phyloP scores from a whole-genome alignment of 2,329 filamentous ascomycete species.

The Xylaria sp. region DNA sequence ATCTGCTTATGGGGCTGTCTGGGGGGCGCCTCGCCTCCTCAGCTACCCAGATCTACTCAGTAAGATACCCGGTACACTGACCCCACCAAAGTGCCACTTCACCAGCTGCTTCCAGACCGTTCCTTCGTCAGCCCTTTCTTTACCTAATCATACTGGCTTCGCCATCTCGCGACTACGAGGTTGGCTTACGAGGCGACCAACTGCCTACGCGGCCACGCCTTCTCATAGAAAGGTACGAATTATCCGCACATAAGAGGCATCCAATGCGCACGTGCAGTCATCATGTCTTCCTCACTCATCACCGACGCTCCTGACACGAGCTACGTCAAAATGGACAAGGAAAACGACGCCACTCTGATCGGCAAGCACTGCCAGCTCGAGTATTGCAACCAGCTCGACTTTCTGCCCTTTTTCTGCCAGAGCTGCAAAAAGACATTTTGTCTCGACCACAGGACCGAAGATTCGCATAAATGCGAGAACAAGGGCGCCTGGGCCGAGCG shows the following conservation, averaged over 20 bases:
- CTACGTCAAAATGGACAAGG: conserved; percentile 75
- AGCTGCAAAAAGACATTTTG: conserved; percentile 87
- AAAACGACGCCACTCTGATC: conserved; percentile 78
- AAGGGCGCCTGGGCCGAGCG: conserved; percentile 67
- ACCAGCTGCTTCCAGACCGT: conserved; percentile 36
- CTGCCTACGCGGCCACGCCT: conserved; percentile 27
- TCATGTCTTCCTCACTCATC: conserved; percentile 60
- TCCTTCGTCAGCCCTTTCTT: conserved; percentile 18
- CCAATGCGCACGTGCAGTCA: conserved; percentile 10
- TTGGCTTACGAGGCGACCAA: conserved; percentile 34
- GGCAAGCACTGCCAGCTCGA: conserved; percentile 89
- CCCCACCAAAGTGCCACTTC: background rate
- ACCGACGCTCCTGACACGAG: conserved; percentile 53
- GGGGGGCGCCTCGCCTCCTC: too few relatives aligned
- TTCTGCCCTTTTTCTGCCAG: conserved; percentile 92
- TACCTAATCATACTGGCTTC: conserved; percentile 32
- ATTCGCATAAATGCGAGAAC: conserved; percentile 71
- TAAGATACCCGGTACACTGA: too few relatives aligned
- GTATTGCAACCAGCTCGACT: conserved; percentile 94
- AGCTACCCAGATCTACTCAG: too few relatives aligned
- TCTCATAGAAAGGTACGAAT: background rate
- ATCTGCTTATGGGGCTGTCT: too few relatives aligned
- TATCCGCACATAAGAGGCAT: conserved; percentile 23
- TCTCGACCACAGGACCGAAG: conserved; percentile 90
- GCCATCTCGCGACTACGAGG: conserved; percentile 28